Conservation (phyloP, 768 basidiomycete genomes). For the Leucosporidium yakuticum region DNA sequence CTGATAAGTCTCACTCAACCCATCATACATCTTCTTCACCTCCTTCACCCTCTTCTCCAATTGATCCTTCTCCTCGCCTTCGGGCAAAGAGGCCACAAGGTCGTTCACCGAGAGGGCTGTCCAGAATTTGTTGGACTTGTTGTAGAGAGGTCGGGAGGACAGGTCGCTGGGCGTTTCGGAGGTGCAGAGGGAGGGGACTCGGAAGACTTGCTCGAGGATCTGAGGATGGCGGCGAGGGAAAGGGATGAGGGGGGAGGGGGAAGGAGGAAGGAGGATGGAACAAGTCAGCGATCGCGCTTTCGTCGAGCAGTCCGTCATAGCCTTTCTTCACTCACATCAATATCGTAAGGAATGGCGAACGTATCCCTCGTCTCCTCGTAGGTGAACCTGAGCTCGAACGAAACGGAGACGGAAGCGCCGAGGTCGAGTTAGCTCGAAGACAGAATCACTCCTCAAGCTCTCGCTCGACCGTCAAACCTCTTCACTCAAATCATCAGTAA, state of each 20-base stretch:
- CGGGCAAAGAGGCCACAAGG: conserved; percentile 21
- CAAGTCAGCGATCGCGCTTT: conserved; percentile 15
- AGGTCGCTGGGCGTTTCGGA: conserved; percentile 24
- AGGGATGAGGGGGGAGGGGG: background rate
- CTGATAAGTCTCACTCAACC: conserved; percentile 36
- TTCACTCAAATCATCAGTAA: too few relatives aligned
- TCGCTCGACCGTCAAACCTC: too few relatives aligned
- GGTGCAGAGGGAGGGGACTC: conserved; percentile 9
- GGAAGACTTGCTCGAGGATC: conserved; percentile 33
- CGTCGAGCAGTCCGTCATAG: too few relatives aligned
- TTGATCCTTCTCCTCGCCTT: conserved; percentile 12
- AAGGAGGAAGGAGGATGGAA: background rate
- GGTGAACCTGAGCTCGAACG: conserved; percentile 24
- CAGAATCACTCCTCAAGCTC: too few relatives aligned
- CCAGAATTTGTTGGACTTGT: conserved; percentile 37
- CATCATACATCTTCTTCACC: conserved; percentile 31
- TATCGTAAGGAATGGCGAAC: conserved; percentile 39
- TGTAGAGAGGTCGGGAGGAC: conserved; percentile 36
- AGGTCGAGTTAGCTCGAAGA: too few relatives aligned
- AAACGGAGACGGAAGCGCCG: too few relatives aligned
- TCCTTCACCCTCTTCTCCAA: conserved; percentile 12
- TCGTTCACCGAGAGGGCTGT: conserved; percentile 25
- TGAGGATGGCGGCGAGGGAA: conserved; percentile 11
- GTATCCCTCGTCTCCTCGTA: conserved; percentile 40
- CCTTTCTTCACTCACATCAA: conserved; percentile 15